Evolutionary conservation across 495 filamentous ascomycete genomes (phyloP).

Genomic region (Cetradonia linearis): DNA sequence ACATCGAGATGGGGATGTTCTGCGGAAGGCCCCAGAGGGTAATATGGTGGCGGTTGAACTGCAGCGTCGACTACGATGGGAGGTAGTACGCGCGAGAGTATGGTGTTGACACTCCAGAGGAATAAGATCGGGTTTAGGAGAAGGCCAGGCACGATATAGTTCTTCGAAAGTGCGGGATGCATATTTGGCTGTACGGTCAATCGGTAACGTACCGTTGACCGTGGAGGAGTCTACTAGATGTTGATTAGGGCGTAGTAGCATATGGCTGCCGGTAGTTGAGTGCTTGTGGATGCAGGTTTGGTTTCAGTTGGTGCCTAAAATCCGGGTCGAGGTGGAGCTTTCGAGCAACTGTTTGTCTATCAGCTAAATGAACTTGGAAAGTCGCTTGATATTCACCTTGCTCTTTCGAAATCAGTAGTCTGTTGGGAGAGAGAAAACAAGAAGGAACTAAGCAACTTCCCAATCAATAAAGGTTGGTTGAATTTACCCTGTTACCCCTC

Average conservation of each 20-base stretch:
- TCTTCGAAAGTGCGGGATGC: conserved; percentile 26
- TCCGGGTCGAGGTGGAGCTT: not conserved
- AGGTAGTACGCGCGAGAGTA: conserved; percentile 29
- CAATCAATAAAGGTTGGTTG: not conserved
- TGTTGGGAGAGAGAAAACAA: not conserved
- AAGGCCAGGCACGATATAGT: conserved; percentile 34
- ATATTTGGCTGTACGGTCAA: conserved; percentile 13
- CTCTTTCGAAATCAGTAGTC: not conserved
- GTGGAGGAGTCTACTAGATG: not conserved
- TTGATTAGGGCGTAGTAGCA: not conserved
- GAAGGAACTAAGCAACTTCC: not conserved
- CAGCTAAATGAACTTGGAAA: not conserved
- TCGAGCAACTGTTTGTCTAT: not conserved
- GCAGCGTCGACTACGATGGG: conserved; percentile 24
- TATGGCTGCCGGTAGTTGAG: not conserved
- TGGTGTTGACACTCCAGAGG: conserved; percentile 34
- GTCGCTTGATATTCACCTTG: not conserved
- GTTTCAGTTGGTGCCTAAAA: not conserved
- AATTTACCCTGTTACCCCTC: not conserved
- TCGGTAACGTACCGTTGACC: not conserved
- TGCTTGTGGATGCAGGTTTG: not conserved
- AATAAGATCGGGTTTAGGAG: conserved; percentile 36
- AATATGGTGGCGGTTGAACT: conserved; percentile 25
- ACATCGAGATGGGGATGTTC: conserved; percentile 29
- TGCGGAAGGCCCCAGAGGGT: conserved; percentile 26